A percentile compares a stretch with the other conserved stretches of the same genome.
These are phyloP conservation scores for Calonectria fujianensis DNA, from an alignment of 2,329 filamentous ascomycete genomes.

Conservation along the genomic window DNA sequence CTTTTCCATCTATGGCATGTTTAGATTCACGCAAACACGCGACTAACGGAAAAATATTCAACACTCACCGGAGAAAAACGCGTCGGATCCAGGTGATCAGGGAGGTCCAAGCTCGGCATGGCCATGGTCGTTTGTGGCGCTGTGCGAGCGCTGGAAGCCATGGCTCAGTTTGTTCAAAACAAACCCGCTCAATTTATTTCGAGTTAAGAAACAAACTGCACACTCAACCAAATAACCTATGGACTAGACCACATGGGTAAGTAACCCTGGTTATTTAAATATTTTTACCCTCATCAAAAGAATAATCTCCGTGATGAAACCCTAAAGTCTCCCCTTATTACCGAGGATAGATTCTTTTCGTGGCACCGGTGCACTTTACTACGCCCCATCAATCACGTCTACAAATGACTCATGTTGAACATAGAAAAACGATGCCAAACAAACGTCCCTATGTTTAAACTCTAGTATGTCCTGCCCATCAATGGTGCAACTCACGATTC, in stretches of 20 bases:
- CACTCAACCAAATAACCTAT: neutral
- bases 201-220: neutral
- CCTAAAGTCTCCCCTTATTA: neutral
- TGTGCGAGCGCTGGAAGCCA: neutral
- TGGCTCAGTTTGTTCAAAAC: neutral
- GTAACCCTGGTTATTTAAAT: neutral
- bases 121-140: neutral
- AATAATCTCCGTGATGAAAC: neutral
- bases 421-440: neutral
- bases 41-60: neutral
- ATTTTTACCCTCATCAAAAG: neutral
- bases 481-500: neutral
- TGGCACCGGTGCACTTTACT: neutral
- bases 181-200: neutral
- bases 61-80: neutral
- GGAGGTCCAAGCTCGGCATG: neutral
- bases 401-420: neutral
- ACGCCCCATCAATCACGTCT: neutral
- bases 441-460: neutral
- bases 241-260: neutral
- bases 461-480: neutral
- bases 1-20: conserved; percentile 4
- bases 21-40: neutral
- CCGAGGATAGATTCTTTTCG: neutral
- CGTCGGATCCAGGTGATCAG: neutral